Percentiles rank a stretch among this genome's conserved stretches.
Evolutionary conservation across 176 grass and related monocot genomes (phyloP).

Genomic region (Chloris gayana): DNA sequence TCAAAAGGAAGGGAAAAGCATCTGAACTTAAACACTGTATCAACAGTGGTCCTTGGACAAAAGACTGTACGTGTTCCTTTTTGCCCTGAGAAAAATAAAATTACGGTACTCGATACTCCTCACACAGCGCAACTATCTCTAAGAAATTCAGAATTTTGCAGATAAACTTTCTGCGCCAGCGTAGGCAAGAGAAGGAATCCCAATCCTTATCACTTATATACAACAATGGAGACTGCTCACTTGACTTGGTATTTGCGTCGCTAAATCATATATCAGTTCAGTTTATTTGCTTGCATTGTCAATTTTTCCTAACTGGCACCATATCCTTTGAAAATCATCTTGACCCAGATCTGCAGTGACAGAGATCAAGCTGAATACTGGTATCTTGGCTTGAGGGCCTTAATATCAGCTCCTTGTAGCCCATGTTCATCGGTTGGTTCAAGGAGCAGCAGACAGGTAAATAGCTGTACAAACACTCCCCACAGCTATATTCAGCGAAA

Average conservation of each 20-base stretch:
- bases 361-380: conserved; percentile 84
- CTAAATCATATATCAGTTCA: conserved; percentile 25
- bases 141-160: conserved; percentile 45
- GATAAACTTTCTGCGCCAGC: conserved; percentile 82
- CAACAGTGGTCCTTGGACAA: conserved; percentile 72
- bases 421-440: conserved; percentile 52
- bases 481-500: conserved; percentile 58
- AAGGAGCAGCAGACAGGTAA: conserved; percentile 58
- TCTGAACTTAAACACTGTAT: conserved; percentile 64
- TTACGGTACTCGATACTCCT: neutral
- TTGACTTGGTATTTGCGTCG: conserved; percentile 78
- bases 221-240: conserved; percentile 67
- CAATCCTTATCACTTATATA: conserved; percentile 89
- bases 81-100: neutral
- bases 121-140: neutral
- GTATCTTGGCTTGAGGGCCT: conserved; percentile 75
- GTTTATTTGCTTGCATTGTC: conserved; percentile 3
- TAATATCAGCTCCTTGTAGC: conserved; percentile 59
- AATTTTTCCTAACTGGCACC: neutral
- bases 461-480: conserved; percentile 74
- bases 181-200: conserved; percentile 70
- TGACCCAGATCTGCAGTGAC: conserved; percentile 81
- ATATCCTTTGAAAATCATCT: conserved; percentile 20
- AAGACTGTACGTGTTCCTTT: conserved; percentile 63
- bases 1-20: conserved; percentile 82